These are phyloP conservation scores for Tylopilus cervinicoccineus DNA, from an alignment of 768 basidiomycete genomes.

Conservation along the genomic window DNA sequence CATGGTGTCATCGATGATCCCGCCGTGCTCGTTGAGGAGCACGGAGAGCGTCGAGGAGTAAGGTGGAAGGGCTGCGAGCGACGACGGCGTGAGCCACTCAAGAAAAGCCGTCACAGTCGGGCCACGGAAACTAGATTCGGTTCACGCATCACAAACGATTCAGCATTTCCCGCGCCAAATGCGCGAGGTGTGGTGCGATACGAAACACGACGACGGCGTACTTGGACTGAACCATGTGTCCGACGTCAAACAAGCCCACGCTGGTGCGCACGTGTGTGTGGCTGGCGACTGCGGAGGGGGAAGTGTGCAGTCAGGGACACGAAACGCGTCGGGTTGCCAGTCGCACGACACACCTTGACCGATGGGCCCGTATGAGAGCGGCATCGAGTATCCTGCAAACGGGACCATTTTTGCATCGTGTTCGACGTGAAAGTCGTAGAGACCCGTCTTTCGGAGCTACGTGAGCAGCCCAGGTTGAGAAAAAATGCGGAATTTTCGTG, in stretches of 20 bases:
- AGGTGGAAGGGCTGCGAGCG: constrained; percentile 59
- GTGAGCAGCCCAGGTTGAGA: not conserved
- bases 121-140: constrained; percentile 66
- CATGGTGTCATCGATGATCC: constrained; percentile 95
- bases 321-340: not conserved
- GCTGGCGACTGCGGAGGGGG: constrained; percentile 60
- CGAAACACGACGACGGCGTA: constrained; percentile 31
- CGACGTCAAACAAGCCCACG: constrained; percentile 93
- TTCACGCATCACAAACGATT: not conserved
- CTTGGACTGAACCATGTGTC: constrained; percentile 97
- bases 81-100: constrained; percentile 86
- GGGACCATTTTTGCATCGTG: constrained; percentile 92
- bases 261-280: constrained; percentile 83
- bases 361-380: constrained; percentile 75
- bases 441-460: constrained; percentile 59
- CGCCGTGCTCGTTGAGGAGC: constrained; percentile 82
- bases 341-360: constrained; percentile 60
- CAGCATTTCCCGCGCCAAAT: not conserved
- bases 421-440: constrained; percentile 86
- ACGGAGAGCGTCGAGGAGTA: constrained; percentile 86
- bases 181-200: not conserved
- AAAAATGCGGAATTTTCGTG: not conserved
- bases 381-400: constrained; percentile 96
- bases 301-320: constrained; percentile 10
- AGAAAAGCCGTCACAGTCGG: constrained; percentile 75